Base-by-base conservation (phyloP, 768 basidiomycete genomes). In the Pisolithus microcarpus region DNA sequence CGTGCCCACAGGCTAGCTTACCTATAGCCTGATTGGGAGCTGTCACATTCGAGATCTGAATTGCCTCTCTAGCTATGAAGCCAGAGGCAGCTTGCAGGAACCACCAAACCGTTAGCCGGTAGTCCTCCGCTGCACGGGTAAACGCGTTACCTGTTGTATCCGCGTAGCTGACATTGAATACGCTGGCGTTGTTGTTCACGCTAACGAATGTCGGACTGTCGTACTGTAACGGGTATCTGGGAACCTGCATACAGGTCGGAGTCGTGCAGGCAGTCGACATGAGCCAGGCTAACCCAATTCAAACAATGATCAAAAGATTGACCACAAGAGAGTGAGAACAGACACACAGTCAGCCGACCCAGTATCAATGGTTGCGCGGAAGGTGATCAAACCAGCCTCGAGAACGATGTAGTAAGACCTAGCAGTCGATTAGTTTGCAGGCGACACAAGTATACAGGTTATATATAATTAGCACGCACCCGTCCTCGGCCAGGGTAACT, bases 361-460 rank as follows among this genome's bases (percentile, higher is more conserved):
- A 1, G 87, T 90, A 62, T 91, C 88, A 40, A 90, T 68, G 0
- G 79, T 80, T 18, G 82, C 79, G 15, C 86, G 81, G 57, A 88
- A 84, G 58, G 68, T 78, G 50, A 87, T 77, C 50, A 71, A 69
- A 30, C 87, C 88, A 24, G 75, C 70, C 55, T 76, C 65, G 51
- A 89, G 73, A 38, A 85, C 65, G 18, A 77, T 68, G 57, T 77
- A 88, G 60, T 87, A 90, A 2, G 87, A 81, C 59, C 87, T 89
- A 57, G 54, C 40, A 19, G 24, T 28, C 18, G 38, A 45, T 46
- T 36, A 18, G 21, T 47, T 38, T 24, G 48, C 60, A 51, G 57
- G 49, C 46, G 31, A 5, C 19, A 13, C 24, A 26, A 7, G 9
- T 42, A 24, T 40, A n/a, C 44, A n/a, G 19, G 38, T 49, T 15